Evolutionary conservation across 1,284 basidiomycete species (phyloP).

Genomic region (Puccinia polysora): DNA sequence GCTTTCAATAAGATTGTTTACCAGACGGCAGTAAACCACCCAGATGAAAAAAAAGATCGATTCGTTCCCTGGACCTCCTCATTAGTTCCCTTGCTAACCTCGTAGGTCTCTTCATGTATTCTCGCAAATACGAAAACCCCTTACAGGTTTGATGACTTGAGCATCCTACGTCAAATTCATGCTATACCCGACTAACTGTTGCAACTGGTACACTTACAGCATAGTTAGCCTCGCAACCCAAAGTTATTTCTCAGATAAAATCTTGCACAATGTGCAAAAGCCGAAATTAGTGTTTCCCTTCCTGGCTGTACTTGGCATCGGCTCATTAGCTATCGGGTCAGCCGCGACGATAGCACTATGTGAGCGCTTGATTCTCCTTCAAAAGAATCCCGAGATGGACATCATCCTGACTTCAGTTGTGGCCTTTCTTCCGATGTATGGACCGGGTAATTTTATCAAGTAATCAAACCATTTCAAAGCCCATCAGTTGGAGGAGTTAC

Average conservation of each 20-base stretch:
- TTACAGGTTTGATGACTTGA: neutral
- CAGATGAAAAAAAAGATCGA: neutral
- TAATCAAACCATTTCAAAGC: conserved; percentile 10
- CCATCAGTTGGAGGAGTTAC: neutral
- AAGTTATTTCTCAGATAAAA: conserved; percentile 37
- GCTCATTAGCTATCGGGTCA: conserved; percentile 21
- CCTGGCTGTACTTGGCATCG: conserved; percentile 9
- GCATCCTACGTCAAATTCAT: neutral
- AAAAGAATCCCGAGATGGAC: neutral
- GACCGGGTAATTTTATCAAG: neutral
- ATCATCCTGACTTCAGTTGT: neutral
- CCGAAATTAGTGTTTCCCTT: conserved; percentile 28
- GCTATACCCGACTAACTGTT: neutral
- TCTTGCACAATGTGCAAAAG: conserved; percentile 9
- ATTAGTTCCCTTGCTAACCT: conserved; percentile 21
- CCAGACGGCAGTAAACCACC: conserved; percentile 24
- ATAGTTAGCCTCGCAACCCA: conserved; percentile 32
- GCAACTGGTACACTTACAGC: conserved; percentile 15
- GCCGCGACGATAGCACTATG: conserved; percentile 32
- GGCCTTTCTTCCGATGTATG: neutral
- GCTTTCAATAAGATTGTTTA: conserved; percentile 33
- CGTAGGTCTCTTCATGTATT: conserved; percentile 7
- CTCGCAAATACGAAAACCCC: neutral
- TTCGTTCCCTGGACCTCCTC: conserved; percentile 39
- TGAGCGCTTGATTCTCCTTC: neutral